Evolutionary conservation across 169 alveolate genomes (phyloP), one percentile per base, ranked within the genome.

Genomic region (Plasmodium gallinaceum): DNA sequence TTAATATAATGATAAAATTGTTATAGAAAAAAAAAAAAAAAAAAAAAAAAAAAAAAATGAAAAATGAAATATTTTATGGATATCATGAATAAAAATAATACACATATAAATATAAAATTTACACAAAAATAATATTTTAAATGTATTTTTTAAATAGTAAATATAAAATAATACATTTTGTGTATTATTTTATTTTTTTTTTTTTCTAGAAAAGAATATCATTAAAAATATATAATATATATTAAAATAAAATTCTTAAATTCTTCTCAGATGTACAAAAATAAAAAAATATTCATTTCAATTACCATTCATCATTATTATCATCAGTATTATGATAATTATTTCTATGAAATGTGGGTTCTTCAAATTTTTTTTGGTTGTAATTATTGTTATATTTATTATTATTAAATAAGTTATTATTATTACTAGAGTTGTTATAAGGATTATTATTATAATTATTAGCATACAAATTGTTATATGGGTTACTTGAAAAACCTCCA

Each of bases 261-360:
- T n/a, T 52, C 18, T 12, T 9, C 16, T n/a, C 10, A 2, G 62
- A 32, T 32, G 39, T 32, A 32, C 1, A 32, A 32, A 32, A 32
- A 32, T 2, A 32, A 32, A 32, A 32, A 32, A 32, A 32, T 32
- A 32, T 4, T 2, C 0, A 52, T 9, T 9, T 52, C 20, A 52
- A 9, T 76, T 42, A 76, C 88, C 88, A 76, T 2, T 54, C 76
- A 20, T 76, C 75, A 18, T 22, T 57, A 51, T 64, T 76, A 10
- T 76, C 88, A 46, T 76, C 88, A 5, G 75, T 58, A 57, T 26
- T 57, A 26, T 62, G 88, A 51, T 62, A 76, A 64, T 46, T 64
- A 5, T 60, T 45, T 42, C 88, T 76, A 39, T 76, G 75, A 37
- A 76, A 76, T 9, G 26, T 46, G 42, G 61, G 78, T 5, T 76